These are phyloP conservation scores for Lasiodiplodia citricola DNA, from an alignment of 2,329 filamentous ascomycete species.

Conservation along the genomic window DNA sequence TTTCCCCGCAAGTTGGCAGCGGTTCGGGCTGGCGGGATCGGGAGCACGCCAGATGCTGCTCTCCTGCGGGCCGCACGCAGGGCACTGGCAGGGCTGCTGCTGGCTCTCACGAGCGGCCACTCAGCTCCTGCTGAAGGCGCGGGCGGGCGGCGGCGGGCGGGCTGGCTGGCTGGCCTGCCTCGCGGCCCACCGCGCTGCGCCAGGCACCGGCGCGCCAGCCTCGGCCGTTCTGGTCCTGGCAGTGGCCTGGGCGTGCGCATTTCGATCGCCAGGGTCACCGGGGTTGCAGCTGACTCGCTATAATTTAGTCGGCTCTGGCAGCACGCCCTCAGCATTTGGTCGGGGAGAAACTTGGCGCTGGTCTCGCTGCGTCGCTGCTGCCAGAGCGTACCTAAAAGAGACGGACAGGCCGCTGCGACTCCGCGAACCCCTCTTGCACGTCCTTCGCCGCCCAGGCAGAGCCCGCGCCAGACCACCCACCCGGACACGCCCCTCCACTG, in stretches of 20 bases:
- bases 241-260: slow-evolving; percentile 11
- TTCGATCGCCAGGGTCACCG: slow-evolving; percentile 11
- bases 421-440: slow-evolving; percentile 3
- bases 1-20: slow-evolving; percentile 15
- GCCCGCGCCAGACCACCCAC: neutral
- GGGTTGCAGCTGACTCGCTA: slow-evolving; percentile 16
- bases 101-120: neutral
- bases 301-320: slow-evolving; percentile 12
- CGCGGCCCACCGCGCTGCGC: neutral
- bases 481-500: slow-evolving; percentile 5
- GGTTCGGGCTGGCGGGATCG: neutral
- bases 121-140: neutral
- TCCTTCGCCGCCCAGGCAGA: slow-evolving; percentile 1
- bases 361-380: slow-evolving; percentile 18
- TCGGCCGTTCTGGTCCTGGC: slow-evolving; percentile 10
- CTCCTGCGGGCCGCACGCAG: neutral
- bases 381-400: slow-evolving; percentile 12
- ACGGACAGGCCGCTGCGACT: neutral
- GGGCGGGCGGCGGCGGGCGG: neutral
- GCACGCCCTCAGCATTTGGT: slow-evolving; percentile 6
- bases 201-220: slow-evolving; percentile 7
- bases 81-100: neutral
- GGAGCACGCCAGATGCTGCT: neutral
- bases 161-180: neutral
- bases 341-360: slow-evolving; percentile 15